Evolutionary conservation across 202 grass and related monocot genomes (phyloP), one percentile per base, ranked within the genome.

Genomic region (Setaria viridis): DNA sequence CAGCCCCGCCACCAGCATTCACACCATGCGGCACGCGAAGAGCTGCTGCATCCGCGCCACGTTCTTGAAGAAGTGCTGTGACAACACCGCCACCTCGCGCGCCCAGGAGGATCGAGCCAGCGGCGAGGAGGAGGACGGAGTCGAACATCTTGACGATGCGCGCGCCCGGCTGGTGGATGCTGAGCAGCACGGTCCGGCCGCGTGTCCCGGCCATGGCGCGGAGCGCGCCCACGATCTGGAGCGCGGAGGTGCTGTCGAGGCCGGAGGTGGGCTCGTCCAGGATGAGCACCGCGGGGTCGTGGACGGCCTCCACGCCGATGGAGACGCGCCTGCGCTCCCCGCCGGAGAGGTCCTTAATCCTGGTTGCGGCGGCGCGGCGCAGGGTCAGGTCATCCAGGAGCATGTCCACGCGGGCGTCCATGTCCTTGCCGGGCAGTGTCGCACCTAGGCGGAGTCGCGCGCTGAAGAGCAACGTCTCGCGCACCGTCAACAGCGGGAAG

Each of bases 61-160:
- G 87, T 95, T 98, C 71, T 87, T 95, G 62, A 87, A 90, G 85
- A 94, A 92, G 16, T 93, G 93, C 17, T 86, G 86, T 5, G 95
- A 80, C 39, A 94, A 86, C 71, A 98, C 89, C 2, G 70, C 80
- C 64, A 95, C 90, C 89, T 95, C 95, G 6, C 80, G 53, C 33
- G 67, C 75, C 69, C 89, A 74, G 2, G 80, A 91, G 86, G 7
- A 89, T 93, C 45, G 66, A 82, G 51, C 96, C 96, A 29, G 85
- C 89, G 55, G 91, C 96, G n/a, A 98, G 96, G 43, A 98, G 82
- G 63, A 98, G 88, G 21, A 98, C 82, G 0, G 90, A 82, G 50
- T 91, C 88, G 49, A 98, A 92, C 85, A 92, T 91, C 88, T 95
- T 91, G 42, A 95, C 95, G n/a, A n/a, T n/a, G n/a, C n/a, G n/a